A percentile compares a stretch with the other conserved stretches of the same genome.
These are phyloP conservation scores for Mycena leptocephala DNA, from an alignment of 768 basidiomycete species.

Conservation along the genomic window DNA sequence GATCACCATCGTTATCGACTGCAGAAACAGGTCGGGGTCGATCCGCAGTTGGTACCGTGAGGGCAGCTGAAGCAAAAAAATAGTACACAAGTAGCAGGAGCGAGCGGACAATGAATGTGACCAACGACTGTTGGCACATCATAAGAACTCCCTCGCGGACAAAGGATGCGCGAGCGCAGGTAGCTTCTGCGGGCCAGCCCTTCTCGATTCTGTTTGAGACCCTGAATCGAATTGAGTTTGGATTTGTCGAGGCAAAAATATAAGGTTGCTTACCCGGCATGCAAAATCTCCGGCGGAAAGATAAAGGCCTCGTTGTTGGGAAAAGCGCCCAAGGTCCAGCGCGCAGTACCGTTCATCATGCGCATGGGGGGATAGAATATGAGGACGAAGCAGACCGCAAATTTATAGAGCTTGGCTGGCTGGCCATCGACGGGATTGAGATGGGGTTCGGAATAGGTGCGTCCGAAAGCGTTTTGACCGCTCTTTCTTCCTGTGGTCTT, in stretches of 20 bases:
- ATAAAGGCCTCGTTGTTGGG: constrained; percentile 8
- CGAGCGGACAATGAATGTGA: constrained; percentile 2
- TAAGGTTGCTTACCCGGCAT: background rate
- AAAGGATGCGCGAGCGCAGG: background rate
- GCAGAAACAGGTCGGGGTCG: background rate
- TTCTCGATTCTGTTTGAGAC: background rate
- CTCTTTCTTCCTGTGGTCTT: too few species aligned
- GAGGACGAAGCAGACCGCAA: constrained; percentile 2
- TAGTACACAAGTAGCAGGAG: background rate
- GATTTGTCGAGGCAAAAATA: background rate
- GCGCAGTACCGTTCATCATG: constrained; percentile 17
- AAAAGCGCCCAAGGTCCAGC: background rate
- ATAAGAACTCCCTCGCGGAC: constrained; percentile 13
- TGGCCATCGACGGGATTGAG: too few species aligned
- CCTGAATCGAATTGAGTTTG: background rate
- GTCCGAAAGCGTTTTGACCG: too few species aligned
- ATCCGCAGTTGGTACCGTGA: background rate
- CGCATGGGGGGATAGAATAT: constrained; percentile 15
- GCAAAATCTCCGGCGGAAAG: constrained; percentile 11
- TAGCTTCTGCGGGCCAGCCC: background rate
- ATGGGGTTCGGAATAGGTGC: too few species aligned
- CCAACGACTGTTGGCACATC: background rate
- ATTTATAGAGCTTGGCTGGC: background rate
- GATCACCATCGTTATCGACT: background rate
- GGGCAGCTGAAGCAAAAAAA: constrained; percentile 12